phyloP scores from a whole-genome alignment of 495 filamentous ascomycete genomes.

The Eremomyces bilateralis region DNA sequence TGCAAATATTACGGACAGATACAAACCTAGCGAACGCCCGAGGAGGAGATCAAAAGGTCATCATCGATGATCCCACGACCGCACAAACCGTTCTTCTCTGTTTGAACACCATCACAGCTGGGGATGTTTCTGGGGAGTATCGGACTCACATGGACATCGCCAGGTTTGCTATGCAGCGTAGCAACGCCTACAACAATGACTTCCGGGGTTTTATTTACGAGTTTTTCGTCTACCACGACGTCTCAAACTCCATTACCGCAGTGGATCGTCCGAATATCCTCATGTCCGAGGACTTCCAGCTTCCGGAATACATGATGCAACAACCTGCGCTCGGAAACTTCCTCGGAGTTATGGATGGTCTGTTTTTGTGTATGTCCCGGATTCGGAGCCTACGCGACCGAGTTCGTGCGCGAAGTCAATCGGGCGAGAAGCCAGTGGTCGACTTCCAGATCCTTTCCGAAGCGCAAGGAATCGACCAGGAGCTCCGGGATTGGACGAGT shows the following conservation, averaged over 20 bases:
- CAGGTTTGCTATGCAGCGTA: slow-evolving; percentile 40
- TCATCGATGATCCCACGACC: slow-evolving; percentile 26
- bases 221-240: slow-evolving; percentile 83
- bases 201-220: slow-evolving; percentile 57
- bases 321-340: slow-evolving; percentile 52
- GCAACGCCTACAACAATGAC: slow-evolving; percentile 17
- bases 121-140: slow-evolving; percentile 56
- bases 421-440: slow-evolving; percentile 43
- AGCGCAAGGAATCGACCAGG: slow-evolving; percentile 58
- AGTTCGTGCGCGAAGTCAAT: slow-evolving; percentile 43
- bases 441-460: slow-evolving; percentile 52
- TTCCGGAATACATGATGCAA: slow-evolving; percentile 50
- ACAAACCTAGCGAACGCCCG: slow-evolving; percentile 18
- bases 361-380: slow-evolving; percentile 61
- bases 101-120: slow-evolving; percentile 59
- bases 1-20: slow-evolving; percentile 29
- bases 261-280: slow-evolving; percentile 33
- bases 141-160: slow-evolving; percentile 62
- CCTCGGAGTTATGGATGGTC: slow-evolving; percentile 68
- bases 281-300: slow-evolving; percentile 35
- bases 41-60: slow-evolving; percentile 24
- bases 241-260: slow-evolving; percentile 58
- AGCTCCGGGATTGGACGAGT: slow-evolving; percentile 55
- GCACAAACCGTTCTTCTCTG: slow-evolving; percentile 74
- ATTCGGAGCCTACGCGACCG: slow-evolving; percentile 59